Evolutionary conservation across 352 stramenopile genomes (phyloP), one percentile per base, ranked within the genome.

Genomic region (Thalassiosira hispida): DNA sequence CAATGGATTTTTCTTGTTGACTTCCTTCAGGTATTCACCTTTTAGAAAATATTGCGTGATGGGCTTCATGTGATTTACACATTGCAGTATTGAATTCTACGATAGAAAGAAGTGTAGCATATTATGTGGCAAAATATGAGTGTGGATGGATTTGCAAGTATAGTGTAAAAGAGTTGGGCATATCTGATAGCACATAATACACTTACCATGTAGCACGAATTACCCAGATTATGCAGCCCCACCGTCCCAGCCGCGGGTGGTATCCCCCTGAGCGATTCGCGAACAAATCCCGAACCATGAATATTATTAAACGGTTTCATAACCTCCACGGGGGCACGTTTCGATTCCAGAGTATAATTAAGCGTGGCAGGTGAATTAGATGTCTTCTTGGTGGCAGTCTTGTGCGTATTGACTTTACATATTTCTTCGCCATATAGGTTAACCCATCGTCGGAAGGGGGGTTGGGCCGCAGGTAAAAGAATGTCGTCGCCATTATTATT

Each of bases 1-100:
- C 8, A 99, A 86, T 18, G 97, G 98, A 79, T 98, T 99, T 18
- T 96, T 96, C 35, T 94, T 92, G 73, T 99, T 99, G 31, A 98
- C 91, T 69, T 98, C 82, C 9, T 92, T 90, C 25, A 96, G 79
- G 79, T 97, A 98, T 47, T 95, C 72, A 40, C 95, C 96, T 76
- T 90, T 95, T n/a, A 98, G 83, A 75, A 99, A 99, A 75, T 98
- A 98, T 23, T 92, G 86, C 5, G 96, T 98, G 14, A 99, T 83
- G 0, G 94, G 51, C 64, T 95, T 90, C 25, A 97, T 96, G 51
- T 98, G 93, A 57, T 95, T 96, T 31, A 99, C 80, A 63, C 97
- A 99, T 84, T 96, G 93, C 25, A 96, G 57, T 38, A 95, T 95
- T 9, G 84, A 93, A 79, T 96, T 96, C 75, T n/a, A n/a, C n/a